phyloP scores from a whole-genome alignment of 768 basidiomycete genomes.

The Candolleomyces aberdarensis region DNA sequence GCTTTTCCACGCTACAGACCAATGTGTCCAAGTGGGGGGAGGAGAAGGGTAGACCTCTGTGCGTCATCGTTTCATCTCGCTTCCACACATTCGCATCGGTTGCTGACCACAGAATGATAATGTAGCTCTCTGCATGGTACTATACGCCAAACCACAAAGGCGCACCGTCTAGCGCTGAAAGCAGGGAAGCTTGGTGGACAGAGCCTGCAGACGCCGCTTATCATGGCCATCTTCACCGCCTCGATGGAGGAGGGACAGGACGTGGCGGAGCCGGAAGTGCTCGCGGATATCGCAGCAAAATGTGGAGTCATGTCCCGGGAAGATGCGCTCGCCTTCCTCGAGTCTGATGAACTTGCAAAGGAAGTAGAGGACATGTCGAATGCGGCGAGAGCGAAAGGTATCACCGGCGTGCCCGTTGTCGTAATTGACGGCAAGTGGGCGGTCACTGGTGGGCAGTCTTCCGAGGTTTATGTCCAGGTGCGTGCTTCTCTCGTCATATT shows the following conservation, averaged over 20 bases:
- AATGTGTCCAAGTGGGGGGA: slow-evolving; percentile 50
- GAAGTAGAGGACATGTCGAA: slow-evolving; percentile 64
- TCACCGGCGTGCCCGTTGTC: slow-evolving; percentile 77
- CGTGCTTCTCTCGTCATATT: slow-evolving; percentile 12
- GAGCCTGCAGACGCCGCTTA: slow-evolving; percentile 51
- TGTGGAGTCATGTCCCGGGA: slow-evolving; percentile 53
- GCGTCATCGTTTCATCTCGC: slow-evolving; percentile 12
- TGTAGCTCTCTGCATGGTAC: slow-evolving; percentile 56
- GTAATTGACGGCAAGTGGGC: slow-evolving; percentile 80
- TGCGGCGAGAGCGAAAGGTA: slow-evolving; percentile 60
- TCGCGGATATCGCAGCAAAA: slow-evolving; percentile 56
- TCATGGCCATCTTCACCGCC: slow-evolving; percentile 61
- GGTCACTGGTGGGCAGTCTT: slow-evolving; percentile 68
- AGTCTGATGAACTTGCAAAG: slow-evolving; percentile 59
- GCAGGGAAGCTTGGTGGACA: slow-evolving; percentile 64
- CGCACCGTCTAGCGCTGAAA: slow-evolving; percentile 70
- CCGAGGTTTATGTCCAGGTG: slow-evolving; percentile 70
- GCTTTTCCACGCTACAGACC: slow-evolving; percentile 36
- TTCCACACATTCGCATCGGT: neutral
- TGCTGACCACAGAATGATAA: neutral
- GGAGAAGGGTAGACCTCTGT: slow-evolving; percentile 60
- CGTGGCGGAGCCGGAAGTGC: slow-evolving; percentile 53
- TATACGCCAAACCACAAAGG: slow-evolving; percentile 62
- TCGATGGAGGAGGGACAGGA: slow-evolving; percentile 66
- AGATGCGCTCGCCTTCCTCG: slow-evolving; percentile 62